These are phyloP conservation scores for Elongisporangium undulatum DNA, from an alignment of 352 stramenopile genomes.

Conservation along the genomic window DNA sequence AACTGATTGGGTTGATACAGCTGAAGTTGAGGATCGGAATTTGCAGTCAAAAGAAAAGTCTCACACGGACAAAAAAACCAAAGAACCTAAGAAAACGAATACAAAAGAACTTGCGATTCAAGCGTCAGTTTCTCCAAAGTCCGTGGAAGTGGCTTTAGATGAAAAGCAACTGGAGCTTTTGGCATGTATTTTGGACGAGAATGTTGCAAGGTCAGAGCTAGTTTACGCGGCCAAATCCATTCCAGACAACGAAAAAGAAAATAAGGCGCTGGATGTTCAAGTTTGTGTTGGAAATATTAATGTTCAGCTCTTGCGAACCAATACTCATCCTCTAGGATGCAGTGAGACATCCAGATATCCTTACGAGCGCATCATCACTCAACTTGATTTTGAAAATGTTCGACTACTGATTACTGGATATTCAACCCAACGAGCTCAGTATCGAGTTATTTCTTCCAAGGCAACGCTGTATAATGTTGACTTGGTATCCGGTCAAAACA, in stretches of 20 bases:
- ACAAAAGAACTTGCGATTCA: neutral
- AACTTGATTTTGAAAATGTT: constrained; percentile 35
- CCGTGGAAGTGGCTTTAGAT: constrained; percentile 38
- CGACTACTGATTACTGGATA: constrained; percentile 33
- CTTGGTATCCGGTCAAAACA: constrained; percentile 2
- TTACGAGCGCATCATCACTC: constrained; percentile 21
- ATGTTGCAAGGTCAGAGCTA: constrained; percentile 32
- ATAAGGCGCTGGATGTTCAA: constrained; percentile 33
- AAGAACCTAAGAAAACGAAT: neutral
- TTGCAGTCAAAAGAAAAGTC: neutral
- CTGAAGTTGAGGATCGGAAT: neutral
- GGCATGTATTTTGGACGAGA: constrained; percentile 55
- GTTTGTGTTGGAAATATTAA: constrained; percentile 40
- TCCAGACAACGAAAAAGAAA: constrained; percentile 28
- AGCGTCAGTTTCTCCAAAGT: constrained; percentile 5
- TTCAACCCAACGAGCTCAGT: constrained; percentile 49
- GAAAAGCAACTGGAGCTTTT: constrained; percentile 61
- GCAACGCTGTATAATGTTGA: constrained; percentile 53
- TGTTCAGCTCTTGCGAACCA: neutral
- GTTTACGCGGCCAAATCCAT: neutral
- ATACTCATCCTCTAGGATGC: neutral
- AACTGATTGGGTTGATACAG: constrained; percentile 26
- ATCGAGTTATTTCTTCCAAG: constrained; percentile 29
- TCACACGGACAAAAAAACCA: neutral
- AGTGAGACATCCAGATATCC: neutral